These are phyloP conservation scores for Fusarium praegraminearum DNA, from an alignment of 2,329 filamentous ascomycete species.

Conservation along the genomic window DNA sequence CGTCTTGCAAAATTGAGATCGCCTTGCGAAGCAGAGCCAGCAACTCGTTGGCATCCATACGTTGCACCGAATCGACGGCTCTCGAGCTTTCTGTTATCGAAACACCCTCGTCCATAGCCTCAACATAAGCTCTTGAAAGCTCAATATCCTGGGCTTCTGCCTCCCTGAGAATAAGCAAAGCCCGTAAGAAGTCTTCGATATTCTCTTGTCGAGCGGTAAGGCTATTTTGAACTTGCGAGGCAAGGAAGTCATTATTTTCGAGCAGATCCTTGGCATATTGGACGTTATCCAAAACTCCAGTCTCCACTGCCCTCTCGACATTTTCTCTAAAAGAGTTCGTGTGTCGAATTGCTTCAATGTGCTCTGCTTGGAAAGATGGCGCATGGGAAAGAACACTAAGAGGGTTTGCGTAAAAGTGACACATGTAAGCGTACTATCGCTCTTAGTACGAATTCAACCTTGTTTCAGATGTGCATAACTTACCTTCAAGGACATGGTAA, in stretches of 20 bases:
- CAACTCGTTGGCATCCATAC: slow-evolving; percentile 59
- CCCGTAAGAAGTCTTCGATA: slow-evolving; percentile 61
- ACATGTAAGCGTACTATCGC: slow-evolving; percentile 83
- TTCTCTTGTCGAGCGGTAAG: slow-evolving; percentile 52
- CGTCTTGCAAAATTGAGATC: slow-evolving; percentile 50
- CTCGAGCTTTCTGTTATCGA: slow-evolving; percentile 63
- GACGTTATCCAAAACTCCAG: slow-evolving; percentile 58
- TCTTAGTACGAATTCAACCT: slow-evolving; percentile 15
- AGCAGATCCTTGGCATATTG: slow-evolving; percentile 63
- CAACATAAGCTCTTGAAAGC: slow-evolving; percentile 71
- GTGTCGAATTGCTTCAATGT: slow-evolving; percentile 75
- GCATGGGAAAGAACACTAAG: slow-evolving; percentile 71
- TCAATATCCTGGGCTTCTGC: slow-evolving; percentile 53
- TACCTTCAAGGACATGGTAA: slow-evolving; percentile 77
- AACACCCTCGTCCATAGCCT: slow-evolving; percentile 69
- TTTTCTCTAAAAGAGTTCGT: slow-evolving; percentile 74
- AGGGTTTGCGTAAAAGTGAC: slow-evolving; percentile 84
- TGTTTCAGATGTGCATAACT: slow-evolving; percentile 10
- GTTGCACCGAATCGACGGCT: slow-evolving; percentile 69
- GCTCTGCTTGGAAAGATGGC: slow-evolving; percentile 64
- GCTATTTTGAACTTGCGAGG: slow-evolving; percentile 55
- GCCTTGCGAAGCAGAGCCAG: slow-evolving; percentile 45
- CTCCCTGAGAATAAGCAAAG: slow-evolving; percentile 60
- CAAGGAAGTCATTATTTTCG: slow-evolving; percentile 69
- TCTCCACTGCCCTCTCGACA: slow-evolving; percentile 62